Evolutionary conservation across 139 green algal species (phyloP).

Genomic region (Picochlorum costavermella): DNA sequence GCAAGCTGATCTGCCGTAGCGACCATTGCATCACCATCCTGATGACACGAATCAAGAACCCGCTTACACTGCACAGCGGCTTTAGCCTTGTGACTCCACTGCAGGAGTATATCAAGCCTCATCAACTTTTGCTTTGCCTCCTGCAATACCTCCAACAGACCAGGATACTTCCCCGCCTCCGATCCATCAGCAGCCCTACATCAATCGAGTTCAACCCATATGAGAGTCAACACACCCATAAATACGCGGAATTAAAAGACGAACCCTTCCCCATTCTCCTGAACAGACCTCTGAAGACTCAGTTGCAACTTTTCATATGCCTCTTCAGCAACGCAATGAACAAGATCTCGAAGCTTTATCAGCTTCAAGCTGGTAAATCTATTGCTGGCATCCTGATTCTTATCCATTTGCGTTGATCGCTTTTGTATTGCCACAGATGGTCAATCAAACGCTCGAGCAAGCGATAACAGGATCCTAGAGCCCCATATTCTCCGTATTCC

Average conservation of each 20-base stretch:
- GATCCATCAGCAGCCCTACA: neutral
- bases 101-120: constrained; percentile 37
- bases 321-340: constrained; percentile 1
- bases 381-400: neutral
- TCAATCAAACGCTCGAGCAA: too few species aligned
- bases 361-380: neutral
- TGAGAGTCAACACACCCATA: too few species aligned
- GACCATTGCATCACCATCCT: constrained; percentile 20
- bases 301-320: constrained; percentile 6
- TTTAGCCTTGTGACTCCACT: constrained; percentile 42
- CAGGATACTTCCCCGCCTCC: neutral
- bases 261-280: constrained; percentile 1
- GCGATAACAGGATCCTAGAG: too few species aligned
- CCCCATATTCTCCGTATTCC: too few species aligned
- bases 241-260: neutral
- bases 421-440: too few species aligned
- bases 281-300: neutral
- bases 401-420: too few species aligned
- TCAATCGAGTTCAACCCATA: neutral
- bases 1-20: constrained; percentile 37
- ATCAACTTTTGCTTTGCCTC: constrained; percentile 37
- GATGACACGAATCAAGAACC: constrained; percentile 15
- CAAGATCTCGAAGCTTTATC: neutral
- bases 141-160: constrained; percentile 2
- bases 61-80: constrained; percentile 12